Evolutionary conservation across 2,329 filamentous ascomycete species (phyloP).

Genomic region (Clarireedia paspali): DNA sequence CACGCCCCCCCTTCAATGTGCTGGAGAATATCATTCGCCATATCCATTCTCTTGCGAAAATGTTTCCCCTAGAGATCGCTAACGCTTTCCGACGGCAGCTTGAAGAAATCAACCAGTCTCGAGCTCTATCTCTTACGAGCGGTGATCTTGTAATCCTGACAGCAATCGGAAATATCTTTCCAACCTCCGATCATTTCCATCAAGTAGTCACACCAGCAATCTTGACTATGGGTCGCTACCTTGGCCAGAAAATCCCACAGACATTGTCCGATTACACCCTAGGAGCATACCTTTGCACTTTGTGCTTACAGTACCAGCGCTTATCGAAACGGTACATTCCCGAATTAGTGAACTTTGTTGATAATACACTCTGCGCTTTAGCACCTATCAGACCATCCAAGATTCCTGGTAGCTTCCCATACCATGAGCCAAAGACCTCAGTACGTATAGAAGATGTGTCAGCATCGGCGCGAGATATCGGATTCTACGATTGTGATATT

Average conservation of each 20-base stretch:
- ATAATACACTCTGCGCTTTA: constrained; percentile 65
- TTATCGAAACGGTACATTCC: constrained; percentile 83
- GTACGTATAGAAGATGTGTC: constrained; percentile 42
- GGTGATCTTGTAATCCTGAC: constrained; percentile 81
- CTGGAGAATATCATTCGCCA: constrained; percentile 81
- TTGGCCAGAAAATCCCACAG: constrained; percentile 68
- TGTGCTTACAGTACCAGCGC: constrained; percentile 75
- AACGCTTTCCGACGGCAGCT: constrained; percentile 72
- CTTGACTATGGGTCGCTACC: constrained; percentile 73
- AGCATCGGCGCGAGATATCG: constrained; percentile 43
- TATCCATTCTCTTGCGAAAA: constrained; percentile 85
- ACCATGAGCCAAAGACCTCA: constrained; percentile 46
- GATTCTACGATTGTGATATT: constrained; percentile 48
- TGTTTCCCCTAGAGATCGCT: constrained; percentile 70
- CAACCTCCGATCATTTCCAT: constrained; percentile 96
- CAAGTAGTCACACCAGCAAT: constrained; percentile 87
- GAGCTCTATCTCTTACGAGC: constrained; percentile 45
- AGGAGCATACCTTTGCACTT: constrained; percentile 71
- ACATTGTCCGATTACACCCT: constrained; percentile 58
- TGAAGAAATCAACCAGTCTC: constrained; percentile 40
- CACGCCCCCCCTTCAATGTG: constrained; percentile 52
- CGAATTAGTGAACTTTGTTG: constrained; percentile 73
- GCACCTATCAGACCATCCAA: constrained; percentile 45
- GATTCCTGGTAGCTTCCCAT: constrained; percentile 50
- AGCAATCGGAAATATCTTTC: constrained; percentile 77